Conservation (phyloP, 2,329 filamentous ascomycete genomes). For the Aspergillus ochraceus region DNA sequence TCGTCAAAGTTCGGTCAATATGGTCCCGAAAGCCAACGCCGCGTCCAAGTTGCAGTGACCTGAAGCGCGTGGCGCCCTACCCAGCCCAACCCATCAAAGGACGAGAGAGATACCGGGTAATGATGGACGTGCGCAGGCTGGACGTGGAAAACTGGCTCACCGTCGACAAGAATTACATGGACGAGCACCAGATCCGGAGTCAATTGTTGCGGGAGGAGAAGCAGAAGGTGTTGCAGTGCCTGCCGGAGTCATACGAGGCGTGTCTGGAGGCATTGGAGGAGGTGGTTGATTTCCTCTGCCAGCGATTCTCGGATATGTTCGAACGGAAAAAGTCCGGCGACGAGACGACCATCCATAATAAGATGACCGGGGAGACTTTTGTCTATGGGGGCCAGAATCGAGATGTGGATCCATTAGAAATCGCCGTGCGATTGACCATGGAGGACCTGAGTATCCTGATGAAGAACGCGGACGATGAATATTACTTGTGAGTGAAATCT, state of each 20-base stretch:
- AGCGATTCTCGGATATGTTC: slow-evolving; percentile 47
- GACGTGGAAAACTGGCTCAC: slow-evolving; percentile 50
- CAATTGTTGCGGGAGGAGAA: slow-evolving; percentile 41
- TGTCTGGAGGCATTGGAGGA: slow-evolving; percentile 51
- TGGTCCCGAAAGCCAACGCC: slow-evolving; percentile 8
- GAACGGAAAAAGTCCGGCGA: slow-evolving; percentile 26
- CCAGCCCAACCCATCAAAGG: slow-evolving; percentile 41
- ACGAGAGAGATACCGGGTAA: slow-evolving; percentile 42
- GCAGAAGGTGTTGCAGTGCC: slow-evolving; percentile 46
- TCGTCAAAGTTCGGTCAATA: slow-evolving; percentile 25
- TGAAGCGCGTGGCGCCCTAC: slow-evolving; percentile 38
- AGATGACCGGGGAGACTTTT: slow-evolving; percentile 47
- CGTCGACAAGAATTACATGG: slow-evolving; percentile 48
- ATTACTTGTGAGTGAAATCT: slow-evolving; percentile 44
- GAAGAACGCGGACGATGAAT: slow-evolving; percentile 47
- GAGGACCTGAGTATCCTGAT: slow-evolving; percentile 55
- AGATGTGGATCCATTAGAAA: slow-evolving; percentile 48
- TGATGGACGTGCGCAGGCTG: slow-evolving; percentile 51
- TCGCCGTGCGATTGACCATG: slow-evolving; percentile 51
- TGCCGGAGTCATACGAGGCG: slow-evolving; percentile 45
- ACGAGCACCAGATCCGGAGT: slow-evolving; percentile 44
- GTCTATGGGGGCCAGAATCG: slow-evolving; percentile 34
- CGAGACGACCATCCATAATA: slow-evolving; percentile 42
- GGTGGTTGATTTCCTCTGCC: slow-evolving; percentile 47
- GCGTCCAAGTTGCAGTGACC: slow-evolving; percentile 23